Base-by-base conservation (phyloP, 2,329 filamentous ascomycete genomes). In the Pseudogymnoascus sp. region DNA sequence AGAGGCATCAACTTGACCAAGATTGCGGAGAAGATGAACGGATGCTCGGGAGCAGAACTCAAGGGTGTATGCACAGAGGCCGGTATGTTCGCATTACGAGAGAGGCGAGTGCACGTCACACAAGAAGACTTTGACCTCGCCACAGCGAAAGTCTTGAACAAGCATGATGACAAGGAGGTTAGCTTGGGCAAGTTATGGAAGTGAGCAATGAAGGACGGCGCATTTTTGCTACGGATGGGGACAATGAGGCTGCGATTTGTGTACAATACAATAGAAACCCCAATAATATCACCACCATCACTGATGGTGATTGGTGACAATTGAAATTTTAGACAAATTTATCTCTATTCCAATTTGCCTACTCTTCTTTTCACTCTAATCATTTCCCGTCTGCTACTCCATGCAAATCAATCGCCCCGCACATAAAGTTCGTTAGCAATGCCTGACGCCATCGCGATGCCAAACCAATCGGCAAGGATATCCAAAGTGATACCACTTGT, bases 1-100 rank as follows among this genome's bases (percentile, higher is more conserved):
- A 86, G 94, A 72, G 94, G 94, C 60, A 97, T 99, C 80, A 96
- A 99, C 78, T 81, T 99, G 67, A 96, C 85, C 71, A 99, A 99
- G 86, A 96, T 97, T 71, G 94, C 94, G 31, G 94, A 99, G 82
- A 97, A 97, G 85, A 99, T 99, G 94, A 97, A 97, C 72, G 94
- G 94, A 60, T 99, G 94, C 78, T 97, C 92, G 2, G 94, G 94
- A 65, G 94, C 94, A 61, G 94, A 99, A 78, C 79, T 99, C 70
- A 99, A 99, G 85, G 94, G 94, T 80, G 94, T 99, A 58, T 99
- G 94, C 76, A 99, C 94, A 51, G 94, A 99, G 77, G 92, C 94
- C 2, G 94, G 94, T 71, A 99, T 99, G 94, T 99, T 94, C 74
- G 94, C 94, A 12, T 82, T 99, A 67, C 87, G 94, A 69, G 94